Conservation (phyloP, 1,284 basidiomycete genomes). For the Laetiporus sulphureus region DNA sequence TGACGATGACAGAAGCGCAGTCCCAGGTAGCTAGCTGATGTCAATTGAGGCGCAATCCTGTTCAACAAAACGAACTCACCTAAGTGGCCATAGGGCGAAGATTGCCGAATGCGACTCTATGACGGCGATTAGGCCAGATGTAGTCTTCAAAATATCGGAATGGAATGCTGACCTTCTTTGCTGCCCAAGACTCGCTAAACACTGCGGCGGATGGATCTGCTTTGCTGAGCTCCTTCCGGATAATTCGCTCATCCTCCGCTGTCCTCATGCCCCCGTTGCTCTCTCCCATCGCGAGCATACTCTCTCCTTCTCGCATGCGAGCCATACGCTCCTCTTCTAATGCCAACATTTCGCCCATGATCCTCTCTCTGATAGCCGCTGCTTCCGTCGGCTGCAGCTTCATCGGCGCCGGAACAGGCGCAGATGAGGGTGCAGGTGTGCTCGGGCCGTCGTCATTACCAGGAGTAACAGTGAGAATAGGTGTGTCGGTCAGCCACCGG, state of each 20-base stretch:
- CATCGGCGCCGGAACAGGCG: conserved; percentile 40
- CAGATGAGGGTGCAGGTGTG: conserved; percentile 9
- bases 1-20: conserved; percentile 96
- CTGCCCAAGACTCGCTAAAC: conserved; percentile 92
- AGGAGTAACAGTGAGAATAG: conserved; percentile 23
- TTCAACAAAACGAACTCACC: too few relatives aligned
- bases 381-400: conserved; percentile 77
- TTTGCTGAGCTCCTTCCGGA: conserved; percentile 90
- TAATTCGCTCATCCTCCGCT: conserved; percentile 86
- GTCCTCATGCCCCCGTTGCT: conserved; percentile 45
- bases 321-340: conserved; percentile 96
- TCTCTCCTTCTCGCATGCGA: conserved; percentile 78
- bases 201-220: conserved; percentile 94
- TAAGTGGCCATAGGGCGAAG: conserved; percentile 94
- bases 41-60: too few relatives aligned
- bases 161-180: conserved; percentile 88
- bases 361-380: conserved; percentile 86
- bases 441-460: conserved; percentile 21
- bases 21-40: conserved; percentile 75
- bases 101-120: conserved; percentile 83
- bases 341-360: conserved; percentile 98
- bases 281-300: conserved; percentile 44
- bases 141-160: too few relatives aligned
- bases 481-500: conserved; percentile 29
- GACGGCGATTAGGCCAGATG: conserved; percentile 4